Evolutionary conservation across 169 alveolate species (phyloP).

Genomic region (Fabrea salina): DNA sequence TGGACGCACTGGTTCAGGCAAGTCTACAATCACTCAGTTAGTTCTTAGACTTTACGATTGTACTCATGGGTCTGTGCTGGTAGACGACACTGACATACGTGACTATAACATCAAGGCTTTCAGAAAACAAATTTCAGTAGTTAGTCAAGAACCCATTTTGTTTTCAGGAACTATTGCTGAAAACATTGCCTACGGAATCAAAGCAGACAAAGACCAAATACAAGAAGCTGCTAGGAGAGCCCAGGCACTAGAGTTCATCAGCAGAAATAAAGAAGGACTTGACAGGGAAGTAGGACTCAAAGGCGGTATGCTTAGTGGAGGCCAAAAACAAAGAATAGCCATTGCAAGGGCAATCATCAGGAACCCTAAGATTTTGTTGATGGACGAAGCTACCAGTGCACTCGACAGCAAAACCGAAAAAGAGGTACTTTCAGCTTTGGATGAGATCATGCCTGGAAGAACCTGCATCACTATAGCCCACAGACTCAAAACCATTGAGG

Average conservation of each 20-base stretch:
- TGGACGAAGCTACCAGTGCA: slow-evolving; percentile 83
- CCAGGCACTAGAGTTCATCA: slow-evolving; percentile 86
- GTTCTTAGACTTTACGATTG: slow-evolving; percentile 89
- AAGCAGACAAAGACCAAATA: neutral
- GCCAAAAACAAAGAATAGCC: slow-evolving; percentile 76
- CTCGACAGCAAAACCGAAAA: slow-evolving; percentile 72
- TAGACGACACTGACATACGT: slow-evolving; percentile 36
- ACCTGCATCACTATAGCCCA: slow-evolving; percentile 92
- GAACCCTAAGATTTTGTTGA: slow-evolving; percentile 53
- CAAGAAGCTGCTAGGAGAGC: slow-evolving; percentile 79
- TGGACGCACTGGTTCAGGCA: slow-evolving; percentile 96
- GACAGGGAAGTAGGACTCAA: slow-evolving; percentile 73
- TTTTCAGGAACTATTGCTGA: slow-evolving; percentile 51
- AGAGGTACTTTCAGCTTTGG: slow-evolving; percentile 70
- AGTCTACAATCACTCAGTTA: slow-evolving; percentile 92
- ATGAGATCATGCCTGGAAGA: slow-evolving; percentile 49
- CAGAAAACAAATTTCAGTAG: slow-evolving; percentile 57
- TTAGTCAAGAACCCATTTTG: slow-evolving; percentile 56
- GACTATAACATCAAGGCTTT: slow-evolving; percentile 47
- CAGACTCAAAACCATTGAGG: slow-evolving; percentile 87
- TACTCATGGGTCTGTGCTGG: slow-evolving; percentile 53
- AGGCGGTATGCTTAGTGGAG: slow-evolving; percentile 74
- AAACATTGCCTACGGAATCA: slow-evolving; percentile 38
- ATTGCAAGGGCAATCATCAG: slow-evolving; percentile 75
- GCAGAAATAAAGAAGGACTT: slow-evolving; percentile 46